Base-by-base conservation (phyloP, 1,284 basidiomycete species). In the Kalmanozyma brasiliensis region DNA sequence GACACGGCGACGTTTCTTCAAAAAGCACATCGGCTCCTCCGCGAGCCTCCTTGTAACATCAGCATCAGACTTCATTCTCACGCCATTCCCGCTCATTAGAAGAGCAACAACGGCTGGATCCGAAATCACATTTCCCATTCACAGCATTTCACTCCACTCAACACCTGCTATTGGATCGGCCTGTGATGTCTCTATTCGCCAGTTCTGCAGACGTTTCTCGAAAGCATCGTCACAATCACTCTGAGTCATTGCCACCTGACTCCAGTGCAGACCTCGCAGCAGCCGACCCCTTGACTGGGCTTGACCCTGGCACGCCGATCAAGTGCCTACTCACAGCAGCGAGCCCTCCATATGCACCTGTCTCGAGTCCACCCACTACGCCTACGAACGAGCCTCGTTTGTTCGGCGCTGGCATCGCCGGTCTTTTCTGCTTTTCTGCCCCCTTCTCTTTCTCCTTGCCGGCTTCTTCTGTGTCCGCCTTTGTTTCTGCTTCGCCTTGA, bases 381-480 rank as follows among this genome's bases (percentile, higher is more conserved):
- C 73, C 73, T 2, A 76, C 67, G 42, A 76, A 76, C 11, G 63
- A 67, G 14, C 73, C 73, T 20, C 71, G 40, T 19, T 71, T 74
- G 41, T 37, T 64, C 24, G 55, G 41, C 11, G 40, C 58, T 36
- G 37, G 40, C 41, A 67, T 56, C 10, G 45, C 6, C 24, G 64
- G 60, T 36, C 55, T 49, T n/a, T 47, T 23, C 23, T 19, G 23
- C 17, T 32, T 37, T 6, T 35, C 22, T 11, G 26, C 7, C 11
- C 26, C 26, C 24, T 47, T 44, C 19, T 58, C 55, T 26, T 30
- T 24, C 10, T 45, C 45, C 34, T 43, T 37, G 20, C 24, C 35
- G 30, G 33, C 24, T 8, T 29, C 17, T 26, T 29, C 32, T 41
- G 13, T 22, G 4, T 20, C 30, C 20, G 7, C 29, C 20, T 29